Percentiles rank a stretch among this genome's conserved stretches.
Conservation (phyloP, 768 basidiomycete genomes). For the Trametes cinnabarina region DNA sequence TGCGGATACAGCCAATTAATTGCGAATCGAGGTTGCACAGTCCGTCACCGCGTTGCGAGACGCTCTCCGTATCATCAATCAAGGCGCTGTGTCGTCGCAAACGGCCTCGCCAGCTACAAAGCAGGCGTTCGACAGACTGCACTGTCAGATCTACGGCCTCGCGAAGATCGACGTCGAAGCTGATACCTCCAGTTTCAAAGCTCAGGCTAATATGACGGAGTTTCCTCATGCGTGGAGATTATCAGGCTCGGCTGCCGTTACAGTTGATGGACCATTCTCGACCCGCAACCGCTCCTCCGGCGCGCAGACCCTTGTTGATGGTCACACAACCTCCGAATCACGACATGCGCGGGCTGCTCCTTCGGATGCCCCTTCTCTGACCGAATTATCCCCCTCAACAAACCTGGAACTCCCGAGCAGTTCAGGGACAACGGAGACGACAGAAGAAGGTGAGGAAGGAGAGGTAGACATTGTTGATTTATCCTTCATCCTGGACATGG, state of each 20-base stretch:
- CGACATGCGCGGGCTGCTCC: too few relatives aligned
- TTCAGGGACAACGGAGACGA: neutral
- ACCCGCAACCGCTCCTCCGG: neutral
- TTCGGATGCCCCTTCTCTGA: neutral
- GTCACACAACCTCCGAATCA: too few relatives aligned
- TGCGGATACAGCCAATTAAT: neutral
- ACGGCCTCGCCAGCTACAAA: neutral
- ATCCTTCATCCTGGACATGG: neutral
- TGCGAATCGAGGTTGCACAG: neutral
- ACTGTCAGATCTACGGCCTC: neutral
- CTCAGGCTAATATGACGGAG: neutral
- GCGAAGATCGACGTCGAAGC: too few relatives aligned
- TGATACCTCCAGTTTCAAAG: too few relatives aligned
- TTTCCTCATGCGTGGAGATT: neutral
- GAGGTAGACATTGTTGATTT: neutral
- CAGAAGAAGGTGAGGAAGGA: neutral
- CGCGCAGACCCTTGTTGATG: too few relatives aligned
- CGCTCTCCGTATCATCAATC: neutral
- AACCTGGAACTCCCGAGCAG: neutral
- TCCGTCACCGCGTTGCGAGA: neutral
- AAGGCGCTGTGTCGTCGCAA: neutral
- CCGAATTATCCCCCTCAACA: neutral
- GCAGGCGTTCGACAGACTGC: neutral
- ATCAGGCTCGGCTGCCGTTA: too few relatives aligned
- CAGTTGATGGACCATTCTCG: neutral